Percentiles rank a stretch among this genome's conserved stretches.
Evolutionary conservation across 2,329 filamentous ascomycete genomes (phyloP).

Genomic region (Aspergillus puulaauensis): DNA sequence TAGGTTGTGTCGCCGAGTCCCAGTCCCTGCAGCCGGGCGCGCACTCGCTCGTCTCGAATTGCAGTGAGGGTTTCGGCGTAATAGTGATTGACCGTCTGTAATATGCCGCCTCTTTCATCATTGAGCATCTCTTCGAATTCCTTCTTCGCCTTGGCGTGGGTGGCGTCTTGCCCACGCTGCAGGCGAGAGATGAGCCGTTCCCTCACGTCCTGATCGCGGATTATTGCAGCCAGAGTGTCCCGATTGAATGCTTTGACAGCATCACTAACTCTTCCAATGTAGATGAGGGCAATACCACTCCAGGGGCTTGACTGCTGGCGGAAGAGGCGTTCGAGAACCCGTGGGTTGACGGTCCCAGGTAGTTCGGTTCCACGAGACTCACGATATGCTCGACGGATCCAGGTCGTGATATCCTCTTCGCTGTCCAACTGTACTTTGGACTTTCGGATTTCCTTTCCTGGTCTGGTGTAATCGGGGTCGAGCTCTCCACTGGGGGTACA

Average conservation of each 20-base stretch:
- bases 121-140: slow-evolving; percentile 28
- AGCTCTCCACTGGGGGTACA: not conserved
- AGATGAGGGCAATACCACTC: slow-evolving; percentile 9
- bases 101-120: slow-evolving; percentile 48
- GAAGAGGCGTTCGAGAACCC: slow-evolving; percentile 20
- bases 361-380: slow-evolving; percentile 22
- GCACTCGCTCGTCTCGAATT: slow-evolving; percentile 17
- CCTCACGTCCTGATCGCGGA: not conserved
- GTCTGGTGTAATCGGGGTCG: not conserved
- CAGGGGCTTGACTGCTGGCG: slow-evolving; percentile 18
- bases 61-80: slow-evolving; percentile 46
- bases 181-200: not conserved
- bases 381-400: slow-evolving; percentile 19
- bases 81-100: slow-evolving; percentile 53
- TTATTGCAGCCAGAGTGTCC: not conserved
- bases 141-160: not conserved
- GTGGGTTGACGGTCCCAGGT: slow-evolving; percentile 20
- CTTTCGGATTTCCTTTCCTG: not conserved
- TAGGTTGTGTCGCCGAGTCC: not conserved
- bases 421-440: not conserved
- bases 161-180: not conserved
- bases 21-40: slow-evolving; percentile 2
- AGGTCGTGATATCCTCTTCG: slow-evolving; percentile 15
- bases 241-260: not conserved
- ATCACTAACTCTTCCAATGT: not conserved